Percentiles rank a stretch among this genome's conserved stretches.
phyloP scores from a whole-genome alignment of 2,329 filamentous ascomycete genomes.

The Cryphonectria nitschkei region DNA sequence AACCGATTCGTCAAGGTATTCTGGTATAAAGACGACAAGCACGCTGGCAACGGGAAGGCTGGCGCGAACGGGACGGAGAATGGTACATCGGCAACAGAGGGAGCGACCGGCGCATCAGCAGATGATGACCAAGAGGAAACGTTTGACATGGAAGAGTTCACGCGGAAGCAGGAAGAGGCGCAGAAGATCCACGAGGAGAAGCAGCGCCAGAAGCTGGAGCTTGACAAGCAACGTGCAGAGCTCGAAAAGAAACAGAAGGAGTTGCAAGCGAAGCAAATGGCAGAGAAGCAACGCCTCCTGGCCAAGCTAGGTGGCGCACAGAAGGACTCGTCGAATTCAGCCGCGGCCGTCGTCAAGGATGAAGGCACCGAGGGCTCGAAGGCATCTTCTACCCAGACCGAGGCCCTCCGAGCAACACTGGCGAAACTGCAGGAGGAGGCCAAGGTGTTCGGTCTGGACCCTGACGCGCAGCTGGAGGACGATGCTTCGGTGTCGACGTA shows the following conservation, averaged over 20 bases:
- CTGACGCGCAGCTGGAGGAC: constrained; percentile 52
- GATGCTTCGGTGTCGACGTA: constrained; percentile 32
- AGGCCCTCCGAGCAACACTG: constrained; percentile 70
- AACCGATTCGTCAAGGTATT: constrained; percentile 86
- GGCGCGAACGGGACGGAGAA: constrained; percentile 38
- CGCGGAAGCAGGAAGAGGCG: constrained; percentile 70
- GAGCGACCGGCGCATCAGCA: constrained; percentile 21
- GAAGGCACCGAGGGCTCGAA: constrained; percentile 35
- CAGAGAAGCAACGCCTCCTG: constrained; percentile 65
- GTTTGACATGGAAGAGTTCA: constrained; percentile 72
- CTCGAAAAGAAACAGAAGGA: constrained; percentile 67
- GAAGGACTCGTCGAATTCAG: constrained; percentile 30
- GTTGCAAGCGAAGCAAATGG: constrained; percentile 64
- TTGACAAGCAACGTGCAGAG: constrained; percentile 64
- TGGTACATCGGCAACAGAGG: constrained; percentile 33
- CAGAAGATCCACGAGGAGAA: constrained; percentile 72
- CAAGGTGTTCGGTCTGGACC: constrained; percentile 68
- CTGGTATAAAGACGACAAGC: constrained; percentile 66
- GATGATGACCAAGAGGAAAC: constrained; percentile 47
- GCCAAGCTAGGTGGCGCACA: constrained; percentile 57
- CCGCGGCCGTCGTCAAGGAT: constrained; percentile 10
- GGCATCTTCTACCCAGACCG: constrained; percentile 53
- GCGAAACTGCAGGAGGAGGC: constrained; percentile 76
- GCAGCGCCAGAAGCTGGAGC: constrained; percentile 62
- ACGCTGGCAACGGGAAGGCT: constrained; percentile 38